Conservation (phyloP, 1,284 basidiomycete genomes). For the Coniferiporia sulphurascens region DNA sequence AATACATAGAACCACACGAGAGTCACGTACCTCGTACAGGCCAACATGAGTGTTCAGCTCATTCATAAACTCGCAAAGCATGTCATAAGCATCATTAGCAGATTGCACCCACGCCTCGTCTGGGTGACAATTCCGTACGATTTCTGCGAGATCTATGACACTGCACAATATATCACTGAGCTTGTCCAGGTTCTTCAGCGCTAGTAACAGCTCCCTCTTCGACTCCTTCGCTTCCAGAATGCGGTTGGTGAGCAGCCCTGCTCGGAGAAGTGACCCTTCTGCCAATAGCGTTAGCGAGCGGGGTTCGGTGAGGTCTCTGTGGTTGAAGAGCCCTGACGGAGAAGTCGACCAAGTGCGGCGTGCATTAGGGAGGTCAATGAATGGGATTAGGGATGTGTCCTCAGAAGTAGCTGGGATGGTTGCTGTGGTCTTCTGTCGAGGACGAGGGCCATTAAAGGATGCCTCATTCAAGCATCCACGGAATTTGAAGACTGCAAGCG, state of each 20-base stretch:
- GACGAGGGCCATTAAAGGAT: not conserved
- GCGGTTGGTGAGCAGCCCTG: slow-evolving; percentile 69
- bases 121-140: slow-evolving; percentile 91
- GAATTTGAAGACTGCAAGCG: slow-evolving; percentile 32
- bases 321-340: slow-evolving; percentile 69
- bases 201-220: slow-evolving; percentile 68
- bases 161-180: slow-evolving; percentile 94
- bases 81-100: slow-evolving; percentile 87
- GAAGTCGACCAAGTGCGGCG: slow-evolving; percentile 34
- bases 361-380: slow-evolving; percentile 62
- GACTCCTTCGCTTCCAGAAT: slow-evolving; percentile 64
- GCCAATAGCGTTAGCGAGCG: slow-evolving; percentile 59
- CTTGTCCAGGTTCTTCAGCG: slow-evolving; percentile 92
- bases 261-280: slow-evolving; percentile 67
- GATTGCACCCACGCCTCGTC: slow-evolving; percentile 78
- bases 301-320: slow-evolving; percentile 57
- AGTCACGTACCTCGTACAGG: slow-evolving; percentile 73
- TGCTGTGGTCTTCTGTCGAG: slow-evolving; percentile 30
- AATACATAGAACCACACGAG: slow-evolving; percentile 13
- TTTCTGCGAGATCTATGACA: slow-evolving; percentile 94
- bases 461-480: slow-evolving; percentile 37
- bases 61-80: slow-evolving; percentile 96
- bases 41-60: slow-evolving; percentile 94
- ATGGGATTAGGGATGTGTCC: slow-evolving; percentile 58
- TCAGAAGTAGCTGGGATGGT: slow-evolving; percentile 55